A percentile compares a stretch with the other conserved stretches of the same genome.
phyloP scores from a whole-genome alignment of 2,329 filamentous ascomycete species.

The Ciborinia camelliae region DNA sequence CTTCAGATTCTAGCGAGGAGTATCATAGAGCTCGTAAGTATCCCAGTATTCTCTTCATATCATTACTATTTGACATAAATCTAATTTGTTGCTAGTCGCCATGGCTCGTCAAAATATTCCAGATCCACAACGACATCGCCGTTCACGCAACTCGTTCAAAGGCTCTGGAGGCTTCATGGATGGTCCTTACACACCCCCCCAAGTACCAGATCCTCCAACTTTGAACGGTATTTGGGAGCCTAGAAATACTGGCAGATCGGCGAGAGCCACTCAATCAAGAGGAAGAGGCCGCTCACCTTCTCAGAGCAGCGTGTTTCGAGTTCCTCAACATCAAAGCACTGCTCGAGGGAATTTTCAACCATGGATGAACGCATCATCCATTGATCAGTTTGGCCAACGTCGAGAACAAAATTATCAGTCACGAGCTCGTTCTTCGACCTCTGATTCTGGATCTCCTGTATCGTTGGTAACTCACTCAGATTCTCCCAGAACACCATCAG shows the following conservation, averaged over 20 bases:
- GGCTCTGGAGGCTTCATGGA: not conserved
- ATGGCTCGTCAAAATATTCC: slow-evolving; percentile 3
- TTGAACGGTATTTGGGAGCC: not conserved
- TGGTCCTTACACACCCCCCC: not conserved
- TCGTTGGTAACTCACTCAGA: slow-evolving; percentile 9
- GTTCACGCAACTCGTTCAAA: not conserved
- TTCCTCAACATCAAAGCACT: slow-evolving; percentile 12
- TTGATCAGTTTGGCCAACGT: not conserved
- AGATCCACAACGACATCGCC: not conserved
- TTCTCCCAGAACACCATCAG: not conserved
- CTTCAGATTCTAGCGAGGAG: slow-evolving; percentile 6
- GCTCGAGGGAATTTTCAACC: not conserved
- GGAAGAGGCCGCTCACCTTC: not conserved
- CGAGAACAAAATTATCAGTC: not conserved
- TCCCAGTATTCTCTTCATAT: too few relatives aligned
- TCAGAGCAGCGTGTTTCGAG: not conserved
- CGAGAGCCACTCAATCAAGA: not conserved
- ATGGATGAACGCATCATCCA: slow-evolving; percentile 4
- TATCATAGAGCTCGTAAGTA: slow-evolving; percentile 8
- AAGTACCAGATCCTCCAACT: slow-evolving; percentile 8
- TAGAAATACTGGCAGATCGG: not conserved
- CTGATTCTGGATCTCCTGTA: not conserved
- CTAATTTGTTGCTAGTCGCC: not conserved
- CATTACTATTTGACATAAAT: too few relatives aligned
- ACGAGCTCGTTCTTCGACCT: not conserved